Evolutionary conservation across 495 filamentous ascomycete genomes (phyloP).

Genomic region (Aspergillus haitiensis): DNA sequence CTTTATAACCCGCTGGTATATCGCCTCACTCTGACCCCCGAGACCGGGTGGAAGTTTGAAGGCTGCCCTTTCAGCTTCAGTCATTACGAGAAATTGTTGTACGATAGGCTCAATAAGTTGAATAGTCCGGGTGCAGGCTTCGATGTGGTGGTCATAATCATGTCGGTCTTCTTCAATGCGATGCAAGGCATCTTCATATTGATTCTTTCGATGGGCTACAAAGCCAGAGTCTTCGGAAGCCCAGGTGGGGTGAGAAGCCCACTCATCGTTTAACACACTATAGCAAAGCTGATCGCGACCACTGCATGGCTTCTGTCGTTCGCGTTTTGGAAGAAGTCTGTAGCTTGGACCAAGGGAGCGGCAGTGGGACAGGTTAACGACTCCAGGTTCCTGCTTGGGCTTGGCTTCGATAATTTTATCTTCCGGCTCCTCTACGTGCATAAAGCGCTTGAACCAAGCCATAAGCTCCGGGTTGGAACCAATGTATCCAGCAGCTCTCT

Average conservation of each 20-base stretch:
- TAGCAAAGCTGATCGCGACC: constrained; percentile 93
- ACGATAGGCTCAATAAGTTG: constrained; percentile 93
- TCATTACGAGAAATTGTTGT: constrained; percentile 77
- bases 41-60: constrained; percentile 80
- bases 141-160: constrained; percentile 98
- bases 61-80: constrained; percentile 62
- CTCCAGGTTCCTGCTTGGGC: constrained; percentile 66
- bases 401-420: constrained; percentile 79
- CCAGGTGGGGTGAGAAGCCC: constrained; percentile 99
- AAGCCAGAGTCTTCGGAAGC: constrained; percentile 98
- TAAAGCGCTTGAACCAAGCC: constrained; percentile 78
- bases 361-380: constrained; percentile 89
- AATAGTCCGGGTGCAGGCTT: constrained; percentile 87
- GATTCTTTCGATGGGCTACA: constrained; percentile 95
- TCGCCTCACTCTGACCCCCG: constrained; percentile 90
- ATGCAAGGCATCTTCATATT: constrained; percentile 87
- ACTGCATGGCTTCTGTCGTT: constrained; percentile 82
- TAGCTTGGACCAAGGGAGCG: constrained; percentile 94
- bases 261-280: constrained; percentile 91
- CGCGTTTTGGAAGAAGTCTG: constrained; percentile 82
- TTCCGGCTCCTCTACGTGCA: constrained; percentile 64
- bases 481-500: constrained; percentile 82
- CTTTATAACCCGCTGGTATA: constrained; percentile 94
- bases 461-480: constrained; percentile 84
- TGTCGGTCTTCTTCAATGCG: constrained; percentile 97